Percentiles rank a stretch among this genome's conserved stretches.
phyloP scores from a whole-genome alignment of 2,329 filamentous ascomycete species.

The Madurella mycetomatis region DNA sequence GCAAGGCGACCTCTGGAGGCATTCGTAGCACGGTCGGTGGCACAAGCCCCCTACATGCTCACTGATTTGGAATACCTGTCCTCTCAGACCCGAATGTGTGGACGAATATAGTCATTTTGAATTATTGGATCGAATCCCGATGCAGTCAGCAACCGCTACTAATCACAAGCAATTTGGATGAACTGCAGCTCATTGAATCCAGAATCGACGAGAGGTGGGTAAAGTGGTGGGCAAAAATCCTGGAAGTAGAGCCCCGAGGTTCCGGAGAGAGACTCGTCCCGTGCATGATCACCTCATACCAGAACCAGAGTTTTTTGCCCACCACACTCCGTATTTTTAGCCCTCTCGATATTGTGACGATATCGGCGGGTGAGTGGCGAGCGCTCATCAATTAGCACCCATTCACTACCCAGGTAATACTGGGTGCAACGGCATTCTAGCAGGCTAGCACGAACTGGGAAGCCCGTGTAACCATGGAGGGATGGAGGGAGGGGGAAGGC shows the following conservation, averaged over 20 bases:
- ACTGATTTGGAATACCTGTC: background rate
- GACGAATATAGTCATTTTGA: background rate
- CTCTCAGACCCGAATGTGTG: background rate
- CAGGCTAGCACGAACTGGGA: background rate
- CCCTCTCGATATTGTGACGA: background rate
- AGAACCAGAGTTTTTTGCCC: conserved; percentile 7
- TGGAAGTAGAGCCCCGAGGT: too few species aligned
- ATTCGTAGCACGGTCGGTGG: background rate
- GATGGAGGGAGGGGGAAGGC: too few species aligned
- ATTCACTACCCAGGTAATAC: background rate
- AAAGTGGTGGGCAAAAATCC: too few species aligned
- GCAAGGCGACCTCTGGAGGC: background rate
- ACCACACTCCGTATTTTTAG: conserved; percentile 11
- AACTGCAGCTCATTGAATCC: background rate
- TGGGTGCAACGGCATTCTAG: background rate
- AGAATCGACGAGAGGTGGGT: too few species aligned
- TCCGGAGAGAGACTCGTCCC: background rate
- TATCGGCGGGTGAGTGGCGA: background rate
- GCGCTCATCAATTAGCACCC: background rate
- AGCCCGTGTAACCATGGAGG: too few species aligned
- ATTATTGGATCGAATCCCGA: background rate
- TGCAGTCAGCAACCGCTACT: conserved; percentile 1
- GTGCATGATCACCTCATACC: conserved; percentile 4
- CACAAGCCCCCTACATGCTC: background rate
- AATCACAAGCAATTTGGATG: conserved; percentile 6